Conservation (phyloP, 306 rosid genomes). For the Macrotyloma uniflorum region DNA sequence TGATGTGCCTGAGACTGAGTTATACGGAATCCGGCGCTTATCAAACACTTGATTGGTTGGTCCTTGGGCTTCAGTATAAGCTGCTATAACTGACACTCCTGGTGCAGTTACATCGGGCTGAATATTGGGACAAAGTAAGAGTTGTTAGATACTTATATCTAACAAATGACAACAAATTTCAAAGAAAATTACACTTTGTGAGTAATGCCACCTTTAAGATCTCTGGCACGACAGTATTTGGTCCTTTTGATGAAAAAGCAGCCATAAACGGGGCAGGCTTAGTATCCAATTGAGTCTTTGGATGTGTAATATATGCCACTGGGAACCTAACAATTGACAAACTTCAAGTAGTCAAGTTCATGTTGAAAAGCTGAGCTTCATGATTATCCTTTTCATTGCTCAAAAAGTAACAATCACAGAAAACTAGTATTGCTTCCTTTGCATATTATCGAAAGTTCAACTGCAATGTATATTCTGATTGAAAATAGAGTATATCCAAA, state of each 20-base stretch:
- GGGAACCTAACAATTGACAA: constrained; percentile 56
- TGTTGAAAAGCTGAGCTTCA: neutral
- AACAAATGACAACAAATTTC: neutral
- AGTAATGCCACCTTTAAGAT: constrained; percentile 70
- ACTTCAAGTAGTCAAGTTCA: neutral
- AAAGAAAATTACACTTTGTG: neutral
- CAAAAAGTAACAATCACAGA: neutral
- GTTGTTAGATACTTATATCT: neutral
- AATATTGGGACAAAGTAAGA: constrained; percentile 9
- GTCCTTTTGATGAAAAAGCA: constrained; percentile 92
- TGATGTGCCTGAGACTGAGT: constrained; percentile 88
- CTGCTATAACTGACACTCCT: constrained; percentile 89
- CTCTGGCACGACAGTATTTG: constrained; percentile 67
- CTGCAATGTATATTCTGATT: neutral
- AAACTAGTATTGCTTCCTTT: neutral
- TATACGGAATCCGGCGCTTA: constrained; percentile 59
- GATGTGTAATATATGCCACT: constrained; percentile 61
- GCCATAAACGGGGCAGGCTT: constrained; percentile 98
- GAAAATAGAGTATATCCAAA: neutral
- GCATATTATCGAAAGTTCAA: neutral
- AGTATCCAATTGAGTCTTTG: constrained; percentile 57
- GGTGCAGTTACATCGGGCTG: constrained; percentile 98
- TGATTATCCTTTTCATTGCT: neutral
- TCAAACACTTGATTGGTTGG: constrained; percentile 77
- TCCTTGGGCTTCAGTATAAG: constrained; percentile 76